Evolutionary conservation across 2,329 filamentous ascomycete genomes (phyloP).

Genomic region (Colletotrichum theobromicola): DNA sequence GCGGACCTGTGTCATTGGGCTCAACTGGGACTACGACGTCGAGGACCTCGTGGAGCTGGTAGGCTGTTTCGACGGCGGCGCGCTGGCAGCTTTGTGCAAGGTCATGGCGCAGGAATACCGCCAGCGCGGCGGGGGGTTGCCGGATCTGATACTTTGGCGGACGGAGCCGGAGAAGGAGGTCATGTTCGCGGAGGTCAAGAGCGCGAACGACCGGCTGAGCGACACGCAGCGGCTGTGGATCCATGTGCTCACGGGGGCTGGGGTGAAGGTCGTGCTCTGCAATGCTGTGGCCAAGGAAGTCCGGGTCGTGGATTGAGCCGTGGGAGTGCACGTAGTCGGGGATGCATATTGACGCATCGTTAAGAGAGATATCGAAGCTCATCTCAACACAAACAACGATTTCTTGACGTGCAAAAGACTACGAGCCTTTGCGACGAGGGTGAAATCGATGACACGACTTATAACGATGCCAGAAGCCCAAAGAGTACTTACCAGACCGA

Average conservation of each 20-base stretch:
- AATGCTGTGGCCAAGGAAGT: slow-evolving; percentile 64
- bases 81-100: slow-evolving; percentile 84
- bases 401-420: too few relatives aligned
- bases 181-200: slow-evolving; percentile 83
- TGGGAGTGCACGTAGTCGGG: too few relatives aligned
- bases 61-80: slow-evolving; percentile 77
- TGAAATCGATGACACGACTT: too few relatives aligned
- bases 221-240: slow-evolving; percentile 98
- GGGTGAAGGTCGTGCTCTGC: slow-evolving; percentile 84
- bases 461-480: too few relatives aligned
- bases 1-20: slow-evolving; percentile 85
- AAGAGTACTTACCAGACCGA: too few relatives aligned
- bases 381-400: too few relatives aligned
- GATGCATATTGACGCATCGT: too few relatives aligned
- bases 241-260: slow-evolving; percentile 85
- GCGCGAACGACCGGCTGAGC: slow-evolving; percentile 89
- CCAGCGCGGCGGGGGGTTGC: slow-evolving; percentile 84
- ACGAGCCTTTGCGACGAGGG: too few relatives aligned
- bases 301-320: slow-evolving; percentile 42
- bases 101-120: slow-evolving; percentile 96
- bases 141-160: slow-evolving; percentile 91
- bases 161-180: slow-evolving; percentile 51
- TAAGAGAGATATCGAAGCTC: too few relatives aligned
- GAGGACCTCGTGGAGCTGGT: slow-evolving; percentile 82
- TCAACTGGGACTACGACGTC: slow-evolving; percentile 88